Base-by-base conservation (phyloP, 768 basidiomycete species). In the Xanthoconium stramineum region DNA sequence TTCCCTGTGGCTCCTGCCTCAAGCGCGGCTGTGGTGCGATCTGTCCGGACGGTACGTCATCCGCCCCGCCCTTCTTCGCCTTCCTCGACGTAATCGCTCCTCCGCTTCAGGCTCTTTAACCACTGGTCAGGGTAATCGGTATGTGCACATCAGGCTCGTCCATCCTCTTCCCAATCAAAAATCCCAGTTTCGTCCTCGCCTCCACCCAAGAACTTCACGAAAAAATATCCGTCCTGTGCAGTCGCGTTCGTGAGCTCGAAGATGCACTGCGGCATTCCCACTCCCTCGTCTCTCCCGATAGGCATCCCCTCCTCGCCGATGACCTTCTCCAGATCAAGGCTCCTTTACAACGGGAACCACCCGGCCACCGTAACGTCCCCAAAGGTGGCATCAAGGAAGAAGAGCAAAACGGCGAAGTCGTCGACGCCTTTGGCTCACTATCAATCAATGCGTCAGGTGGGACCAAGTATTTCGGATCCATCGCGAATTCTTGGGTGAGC, bases 61-160 rank as follows among this genome's bases (percentile, higher is more conserved):
- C 50, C 36, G n/a, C 46, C 44, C 49, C 56, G 56, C 19, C 50
- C 51, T 57, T 52, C 43, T 50, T 36, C 19, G 35, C 55, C 57
- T 54, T 51, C 55, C 58, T 48, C 63, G 53, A 58, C 56, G 58
- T 65, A 49, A 65, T 65, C 50, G 49, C 49, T 32, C 44, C 45
- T 61, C 56, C 44, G 24, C 33, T 14, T 30, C 76, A 89, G 88
- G 88, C 50, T 89, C 88, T 12, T 74, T 91, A 44, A 90, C 88
- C 11, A 91, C 89, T 46, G 89, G 89, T 9, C 85, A 89, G 70
- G 89, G 89, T 15, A 90, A 89, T 76, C 82, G 87, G 88, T 87
- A 61, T 47, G 74, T 65, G 32, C 58, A 51, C 35, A 29, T 19
- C 33, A 2, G 38, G 0, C 47, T 47, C 50, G 28, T 15, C 20